phyloP scores from a whole-genome alignment of 306 rosid species.

The Benincasa hispida region DNA sequence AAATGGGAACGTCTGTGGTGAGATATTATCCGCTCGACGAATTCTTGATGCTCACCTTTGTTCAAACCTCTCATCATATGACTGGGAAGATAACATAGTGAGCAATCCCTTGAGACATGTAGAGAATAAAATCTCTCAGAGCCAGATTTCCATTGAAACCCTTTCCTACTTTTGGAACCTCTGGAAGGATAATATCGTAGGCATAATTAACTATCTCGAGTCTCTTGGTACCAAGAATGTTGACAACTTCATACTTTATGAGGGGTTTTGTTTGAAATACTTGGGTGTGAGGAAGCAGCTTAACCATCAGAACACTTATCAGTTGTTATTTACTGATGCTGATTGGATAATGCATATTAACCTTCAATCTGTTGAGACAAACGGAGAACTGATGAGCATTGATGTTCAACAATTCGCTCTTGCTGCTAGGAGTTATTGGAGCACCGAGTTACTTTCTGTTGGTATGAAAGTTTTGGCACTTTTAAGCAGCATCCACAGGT shows the following conservation, averaged over 20 bases:
- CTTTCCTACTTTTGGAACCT: constrained; percentile 44
- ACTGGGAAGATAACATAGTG: constrained; percentile 19
- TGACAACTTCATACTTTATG: constrained; percentile 12
- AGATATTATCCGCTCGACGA: constrained; percentile 29
- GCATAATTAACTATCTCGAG: constrained; percentile 23
- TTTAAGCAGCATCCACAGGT: not conserved
- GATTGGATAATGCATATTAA: constrained; percentile 29
- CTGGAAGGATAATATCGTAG: constrained; percentile 36
- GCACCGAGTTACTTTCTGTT: constrained; percentile 6
- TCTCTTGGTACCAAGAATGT: constrained; percentile 14
- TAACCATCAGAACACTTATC: constrained; percentile 7
- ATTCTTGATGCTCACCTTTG: constrained; percentile 38
- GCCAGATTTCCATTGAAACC: constrained; percentile 38
- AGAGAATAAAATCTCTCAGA: constrained; percentile 13
- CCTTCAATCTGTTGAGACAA: constrained; percentile 5
- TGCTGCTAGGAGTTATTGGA: constrained; percentile 19
- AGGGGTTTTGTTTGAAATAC: constrained; percentile 32
- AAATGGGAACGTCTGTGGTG: constrained; percentile 14
- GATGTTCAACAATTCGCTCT: constrained; percentile 14
- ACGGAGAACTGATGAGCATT: constrained; percentile 19
- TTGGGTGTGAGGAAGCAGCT: constrained; percentile 30
- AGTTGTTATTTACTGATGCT: constrained; percentile 31
- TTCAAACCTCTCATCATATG: constrained; percentile 11
- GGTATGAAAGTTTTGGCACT: constrained; percentile 10
- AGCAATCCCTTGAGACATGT: constrained; percentile 4